These are phyloP conservation scores for Blastobotrys serpentis DNA, from an alignment of 1,139 yeast species.

Conservation along the genomic window DNA sequence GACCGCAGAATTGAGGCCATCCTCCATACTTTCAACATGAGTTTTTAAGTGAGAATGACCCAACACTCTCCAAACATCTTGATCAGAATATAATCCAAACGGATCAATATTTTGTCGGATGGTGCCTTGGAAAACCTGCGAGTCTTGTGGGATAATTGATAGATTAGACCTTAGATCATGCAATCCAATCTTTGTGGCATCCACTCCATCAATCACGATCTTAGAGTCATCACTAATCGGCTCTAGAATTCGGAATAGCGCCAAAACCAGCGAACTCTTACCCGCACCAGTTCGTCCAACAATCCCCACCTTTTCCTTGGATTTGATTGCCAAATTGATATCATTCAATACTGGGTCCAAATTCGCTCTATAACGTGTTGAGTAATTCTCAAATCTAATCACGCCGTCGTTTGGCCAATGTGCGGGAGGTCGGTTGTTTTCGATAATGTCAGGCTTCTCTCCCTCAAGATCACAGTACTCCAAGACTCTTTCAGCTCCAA, in stretches of 20 bases:
- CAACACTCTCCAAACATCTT: slow-evolving; percentile 64
- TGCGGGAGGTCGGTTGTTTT: slow-evolving; percentile 42
- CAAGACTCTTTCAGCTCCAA: slow-evolving; percentile 71
- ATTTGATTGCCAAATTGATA: slow-evolving; percentile 51
- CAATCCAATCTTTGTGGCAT: slow-evolving; percentile 57
- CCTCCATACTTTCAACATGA: slow-evolving; percentile 62
- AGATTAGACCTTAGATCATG: slow-evolving; percentile 56
- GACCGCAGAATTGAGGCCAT: slow-evolving; percentile 36
- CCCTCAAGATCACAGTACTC: slow-evolving; percentile 65
- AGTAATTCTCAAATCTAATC: slow-evolving; percentile 56
- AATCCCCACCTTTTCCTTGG: slow-evolving; percentile 71
- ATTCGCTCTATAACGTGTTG: slow-evolving; percentile 62
- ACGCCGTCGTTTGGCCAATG: slow-evolving; percentile 65
- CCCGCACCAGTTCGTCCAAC: slow-evolving; percentile 91
- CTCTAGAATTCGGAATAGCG: slow-evolving; percentile 72
- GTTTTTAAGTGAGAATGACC: slow-evolving; percentile 79
- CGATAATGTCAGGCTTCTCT: slow-evolving; percentile 52
- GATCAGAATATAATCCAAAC: slow-evolving; percentile 49
- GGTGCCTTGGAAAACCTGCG: slow-evolving; percentile 66
- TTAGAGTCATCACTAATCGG: slow-evolving; percentile 54
- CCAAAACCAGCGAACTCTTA: slow-evolving; percentile 67
- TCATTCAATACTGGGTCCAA: slow-evolving; percentile 54
- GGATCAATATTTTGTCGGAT: slow-evolving; percentile 70
- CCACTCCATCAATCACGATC: slow-evolving; percentile 53
- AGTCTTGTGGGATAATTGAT: slow-evolving; percentile 75